phyloP scores from a whole-genome alignment of 2,329 filamentous ascomycete genomes.

The Pseudovirgaria hyperparasitica region DNA sequence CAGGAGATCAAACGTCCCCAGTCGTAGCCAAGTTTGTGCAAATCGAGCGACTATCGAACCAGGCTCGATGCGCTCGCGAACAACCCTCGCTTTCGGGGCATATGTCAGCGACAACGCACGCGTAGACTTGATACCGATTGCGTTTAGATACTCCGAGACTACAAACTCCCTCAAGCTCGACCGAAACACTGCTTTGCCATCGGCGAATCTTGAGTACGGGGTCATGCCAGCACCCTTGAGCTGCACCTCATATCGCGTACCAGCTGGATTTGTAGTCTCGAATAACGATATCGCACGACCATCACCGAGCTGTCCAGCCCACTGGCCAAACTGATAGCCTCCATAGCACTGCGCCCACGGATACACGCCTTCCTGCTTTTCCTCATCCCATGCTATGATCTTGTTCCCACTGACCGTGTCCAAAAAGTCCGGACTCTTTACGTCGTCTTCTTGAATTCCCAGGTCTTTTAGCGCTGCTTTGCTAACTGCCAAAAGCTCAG shows the following conservation, averaged over 20 bases:
- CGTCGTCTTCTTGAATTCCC: conserved; percentile 58
- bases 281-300: conserved; percentile 91
- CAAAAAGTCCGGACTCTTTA: conserved; percentile 59
- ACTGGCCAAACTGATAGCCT: conserved; percentile 59
- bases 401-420: conserved; percentile 71
- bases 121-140: conserved; percentile 74
- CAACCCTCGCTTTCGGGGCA: conserved; percentile 57
- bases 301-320: conserved; percentile 93
- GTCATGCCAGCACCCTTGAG: conserved; percentile 89
- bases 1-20: conserved; percentile 94
- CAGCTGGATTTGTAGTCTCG: conserved; percentile 63
- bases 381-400: conserved; percentile 65
- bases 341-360: conserved; percentile 99
- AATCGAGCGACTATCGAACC: conserved; percentile 89
- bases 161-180: conserved; percentile 92
- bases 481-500: conserved; percentile 74
- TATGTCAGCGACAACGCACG: conserved; percentile 73
- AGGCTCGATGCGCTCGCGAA: conserved; percentile 71
- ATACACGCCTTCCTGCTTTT: conserved; percentile 54
- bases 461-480: conserved; percentile 66
- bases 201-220: conserved; percentile 91
- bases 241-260: conserved; percentile 76
- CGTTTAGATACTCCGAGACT: conserved; percentile 79
- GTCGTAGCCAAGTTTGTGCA: conserved; percentile 78
- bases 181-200: conserved; percentile 84